phyloP scores from a whole-genome alignment of 1,139 yeast species.

The Sugiyamaella japonica region DNA sequence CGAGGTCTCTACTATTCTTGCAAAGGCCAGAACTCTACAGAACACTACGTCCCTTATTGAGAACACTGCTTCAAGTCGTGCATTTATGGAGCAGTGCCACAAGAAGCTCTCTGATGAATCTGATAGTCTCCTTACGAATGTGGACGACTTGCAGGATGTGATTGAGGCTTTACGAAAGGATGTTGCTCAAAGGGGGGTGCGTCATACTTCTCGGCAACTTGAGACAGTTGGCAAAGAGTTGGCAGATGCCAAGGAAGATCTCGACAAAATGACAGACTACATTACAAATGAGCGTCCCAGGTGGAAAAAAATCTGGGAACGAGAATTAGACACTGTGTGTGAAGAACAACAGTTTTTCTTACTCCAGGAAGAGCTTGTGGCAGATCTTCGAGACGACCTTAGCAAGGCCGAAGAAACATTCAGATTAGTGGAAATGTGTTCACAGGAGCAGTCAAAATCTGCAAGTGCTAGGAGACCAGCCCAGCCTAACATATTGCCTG shows the following conservation, averaged over 20 bases:
- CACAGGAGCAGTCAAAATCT: constrained; percentile 61
- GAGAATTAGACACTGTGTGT: constrained; percentile 83
- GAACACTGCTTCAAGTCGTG: constrained; percentile 53
- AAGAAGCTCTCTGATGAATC: constrained; percentile 72
- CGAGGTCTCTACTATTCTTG: constrained; percentile 49
- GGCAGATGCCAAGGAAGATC: constrained; percentile 52
- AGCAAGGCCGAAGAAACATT: constrained; percentile 79
- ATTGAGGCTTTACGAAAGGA: constrained; percentile 89
- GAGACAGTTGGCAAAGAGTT: constrained; percentile 67
- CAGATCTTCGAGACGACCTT: constrained; percentile 78
- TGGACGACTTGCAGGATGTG: constrained; percentile 88
- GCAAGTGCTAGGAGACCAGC: constrained; percentile 25
- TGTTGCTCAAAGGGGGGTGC: constrained; percentile 88
- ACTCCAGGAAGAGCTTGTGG: constrained; percentile 81
- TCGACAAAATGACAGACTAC: constrained; percentile 58
- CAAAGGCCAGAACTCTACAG: constrained; percentile 53
- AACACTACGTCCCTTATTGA: constrained; percentile 41
- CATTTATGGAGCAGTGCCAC: constrained; percentile 79
- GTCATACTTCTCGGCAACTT: constrained; percentile 74
- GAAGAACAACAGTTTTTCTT: constrained; percentile 93
- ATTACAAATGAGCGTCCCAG: constrained; percentile 71
- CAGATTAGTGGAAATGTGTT: constrained; percentile 75
- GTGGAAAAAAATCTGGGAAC: constrained; percentile 93
- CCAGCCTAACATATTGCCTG: constrained; percentile 30
- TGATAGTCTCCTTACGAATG: constrained; percentile 69